Base-by-base conservation (phyloP, 1,139 yeast species). In the Candida tetrigidarum region DNA sequence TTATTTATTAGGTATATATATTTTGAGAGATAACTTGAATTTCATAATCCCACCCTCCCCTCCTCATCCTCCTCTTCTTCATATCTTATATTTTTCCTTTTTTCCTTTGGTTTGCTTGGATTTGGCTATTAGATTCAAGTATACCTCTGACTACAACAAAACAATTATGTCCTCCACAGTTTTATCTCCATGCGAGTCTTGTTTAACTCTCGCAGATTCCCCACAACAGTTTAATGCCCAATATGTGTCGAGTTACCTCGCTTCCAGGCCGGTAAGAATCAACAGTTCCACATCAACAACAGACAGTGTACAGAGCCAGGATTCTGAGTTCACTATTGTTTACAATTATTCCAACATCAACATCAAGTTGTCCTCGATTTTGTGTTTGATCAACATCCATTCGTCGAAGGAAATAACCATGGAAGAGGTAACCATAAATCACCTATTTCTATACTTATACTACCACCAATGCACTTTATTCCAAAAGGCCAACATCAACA, bases 161-260 rank as follows among this genome's bases (percentile, higher is more conserved):
- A 14, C 16, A 18, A 19, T 1, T n/a, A 35, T 35, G 38, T 12
- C 38, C 12, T 10, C 38, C 6, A 19, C 38, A 14, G 18, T 40
- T 18, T 37, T 45, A 14, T 51, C 54, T 15, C 55, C 55, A 18
- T 52, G 55, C 39, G 55, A 52, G 4, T 52, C 55, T 9, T 47
- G 54, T 37, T 15, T 50, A 19, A 52, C 55, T 1, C 35, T 52
- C 15, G 43, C 43, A n/a, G 37, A 46, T 18, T 35, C 37, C 10
- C 44, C 38, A 19, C 47, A 44, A n/a, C 46, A 43, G 12, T 49
- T 39, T 29, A 39, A 48, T 22, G 32, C 43, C 7, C 37, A 43
- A 28, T 40, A 46, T 27, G 37, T 50, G 10, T 34, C 28, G 11
- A 46, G 47, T 32, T 51, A 51, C 22, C 30, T 50, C 8, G 38